Evolutionary conservation across 345 rosid genomes (phyloP).

Genomic region (Luvunga scandens): DNA sequence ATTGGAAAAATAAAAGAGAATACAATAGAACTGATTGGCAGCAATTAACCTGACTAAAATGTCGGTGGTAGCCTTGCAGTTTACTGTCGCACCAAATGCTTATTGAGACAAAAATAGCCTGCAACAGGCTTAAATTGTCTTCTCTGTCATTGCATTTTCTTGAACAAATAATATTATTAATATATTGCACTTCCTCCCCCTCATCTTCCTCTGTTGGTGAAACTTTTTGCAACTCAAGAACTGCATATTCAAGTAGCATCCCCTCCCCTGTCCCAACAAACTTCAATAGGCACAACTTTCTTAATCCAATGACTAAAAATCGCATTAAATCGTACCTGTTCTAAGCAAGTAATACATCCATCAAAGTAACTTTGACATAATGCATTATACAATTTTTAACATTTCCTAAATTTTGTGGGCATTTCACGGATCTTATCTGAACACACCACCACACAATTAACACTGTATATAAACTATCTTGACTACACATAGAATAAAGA

Average conservation of each 20-base stretch:
- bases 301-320: constrained; percentile 14
- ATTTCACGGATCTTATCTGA: not conserved
- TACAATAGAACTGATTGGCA: constrained; percentile 16
- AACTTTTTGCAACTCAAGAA: constrained; percentile 58
- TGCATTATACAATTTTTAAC: not conserved
- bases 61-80: constrained; percentile 83
- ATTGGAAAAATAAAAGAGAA: constrained; percentile 5
- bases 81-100: constrained; percentile 73
- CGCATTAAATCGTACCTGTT: not conserved
- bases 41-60: constrained; percentile 67
- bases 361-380: not conserved
- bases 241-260: constrained; percentile 57
- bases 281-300: constrained; percentile 42
- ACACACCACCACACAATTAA: not conserved
- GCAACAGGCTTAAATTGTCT: constrained; percentile 44
- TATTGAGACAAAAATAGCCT: constrained; percentile 56
- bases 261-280: constrained; percentile 72
- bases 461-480: not conserved
- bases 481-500: not conserved
- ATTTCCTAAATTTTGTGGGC: not conserved
- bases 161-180: constrained; percentile 54
- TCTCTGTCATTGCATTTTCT: constrained; percentile 39
- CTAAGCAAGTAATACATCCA: not conserved
- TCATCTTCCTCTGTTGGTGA: constrained; percentile 40
- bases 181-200: constrained; percentile 53